A percentile compares a stretch with the other conserved stretches of the same genome.
phyloP scores from a whole-genome alignment of 2,329 filamentous ascomycete genomes.

The Metarhizium anisopliae region DNA sequence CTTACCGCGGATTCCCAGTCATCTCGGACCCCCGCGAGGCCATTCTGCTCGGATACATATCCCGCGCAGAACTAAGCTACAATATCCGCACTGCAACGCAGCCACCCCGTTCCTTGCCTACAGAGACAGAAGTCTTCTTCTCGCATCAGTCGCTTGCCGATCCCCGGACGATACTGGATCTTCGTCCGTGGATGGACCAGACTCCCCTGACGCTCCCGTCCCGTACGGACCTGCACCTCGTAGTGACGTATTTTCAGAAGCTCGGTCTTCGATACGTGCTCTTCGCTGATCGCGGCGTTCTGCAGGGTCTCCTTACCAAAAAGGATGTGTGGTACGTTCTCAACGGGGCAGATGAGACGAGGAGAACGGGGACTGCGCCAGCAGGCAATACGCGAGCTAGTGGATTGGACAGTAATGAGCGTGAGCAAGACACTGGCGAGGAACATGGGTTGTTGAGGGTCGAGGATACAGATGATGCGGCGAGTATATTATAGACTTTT shows the following conservation, averaged over 20 bases:
- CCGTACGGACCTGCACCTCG: conserved; percentile 70
- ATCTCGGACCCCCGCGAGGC: conserved; percentile 70
- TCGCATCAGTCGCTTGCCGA: conserved; percentile 74
- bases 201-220: conserved; percentile 86
- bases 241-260: conserved; percentile 88
- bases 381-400: not conserved
- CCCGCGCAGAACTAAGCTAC: conserved; percentile 77
- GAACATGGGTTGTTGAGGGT: conserved; percentile 1
- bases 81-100: conserved; percentile 53
- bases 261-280: conserved; percentile 85
- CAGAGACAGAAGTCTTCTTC: conserved; percentile 75
- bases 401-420: not conserved
- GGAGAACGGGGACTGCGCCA: conserved; percentile 27
- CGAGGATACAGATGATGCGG: not conserved
- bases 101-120: conserved; percentile 50
- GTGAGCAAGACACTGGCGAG: not conserved
- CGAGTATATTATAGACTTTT: conserved; percentile 4
- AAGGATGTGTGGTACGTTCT: conserved; percentile 96
- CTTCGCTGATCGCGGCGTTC: conserved; percentile 70
- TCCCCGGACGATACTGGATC: conserved; percentile 68
- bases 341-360: conserved; percentile 62
- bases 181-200: conserved; percentile 98
- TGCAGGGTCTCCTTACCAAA: conserved; percentile 86
- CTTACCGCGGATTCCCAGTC: conserved; percentile 86
- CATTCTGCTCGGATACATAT: conserved; percentile 85